Evolutionary conservation across 1,284 basidiomycete species (phyloP), one percentile per base, ranked within the genome.

Genomic region (Cryptococcus sp.): DNA sequence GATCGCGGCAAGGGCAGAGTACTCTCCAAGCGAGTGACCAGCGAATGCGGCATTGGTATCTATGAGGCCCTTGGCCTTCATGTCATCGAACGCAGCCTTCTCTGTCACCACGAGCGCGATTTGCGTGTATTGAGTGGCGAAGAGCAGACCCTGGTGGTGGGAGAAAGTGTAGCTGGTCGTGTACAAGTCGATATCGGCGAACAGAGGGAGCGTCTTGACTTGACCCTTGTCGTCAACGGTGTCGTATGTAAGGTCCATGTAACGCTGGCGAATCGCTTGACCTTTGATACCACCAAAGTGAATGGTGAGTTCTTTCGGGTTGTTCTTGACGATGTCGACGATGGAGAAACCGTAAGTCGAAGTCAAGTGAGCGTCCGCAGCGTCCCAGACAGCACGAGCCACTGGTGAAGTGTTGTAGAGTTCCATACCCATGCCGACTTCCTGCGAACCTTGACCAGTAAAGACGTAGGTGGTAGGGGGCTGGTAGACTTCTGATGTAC

Each of bases 201-300:
- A 97, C 55, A 97, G 85, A 52, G 94, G 93, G 23, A 95, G 86
- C 0, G 91, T 96, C 82, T 93, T 93, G 78, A 96, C 86, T 72
- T 90, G 88, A 63, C 95, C 94, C 70, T 93, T 90, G 80, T 91
- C 93, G 81, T 96, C 94, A 83, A 92, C 89, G 1, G 93, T 88
- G 75, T 97, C 94, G 82, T 97, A 98, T 11, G 90, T 89, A 89
- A 99, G 96, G 70, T 94, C 91, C 93, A 98, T 98, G 82, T 98
- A 99, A 43, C 96, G 88, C 75, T 95, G 90, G 52, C 95, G 91
- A 68, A 98, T 98, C 5, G 89, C 93, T 77, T 98, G 93, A 47
- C 95, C 95, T 80, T 96, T 97, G 81, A 97, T 90, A 79, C 95
- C 95, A 83, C 96, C 96, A 69, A 99, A 99, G 80, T 99, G 95